A percentile compares a stretch with the other conserved stretches of the same genome.
Conservation (phyloP, 495 filamentous ascomycete genomes). For the Apiosordaria backusii region DNA sequence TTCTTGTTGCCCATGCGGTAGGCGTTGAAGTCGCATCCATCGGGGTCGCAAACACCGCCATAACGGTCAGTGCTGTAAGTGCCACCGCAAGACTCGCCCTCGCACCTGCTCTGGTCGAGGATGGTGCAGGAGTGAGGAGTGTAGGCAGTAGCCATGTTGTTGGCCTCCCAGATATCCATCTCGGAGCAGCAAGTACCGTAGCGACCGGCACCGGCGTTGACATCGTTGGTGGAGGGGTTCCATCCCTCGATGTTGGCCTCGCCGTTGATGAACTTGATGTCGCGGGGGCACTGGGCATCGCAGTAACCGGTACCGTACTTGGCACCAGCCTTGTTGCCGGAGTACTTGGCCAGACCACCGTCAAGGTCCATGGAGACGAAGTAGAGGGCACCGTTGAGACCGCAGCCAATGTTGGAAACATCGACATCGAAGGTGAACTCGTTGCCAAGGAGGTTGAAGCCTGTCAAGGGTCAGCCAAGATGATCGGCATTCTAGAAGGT, state of each 20-base stretch:
- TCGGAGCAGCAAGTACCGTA: constrained; percentile 70
- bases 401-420: constrained; percentile 51
- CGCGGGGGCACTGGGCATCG: constrained; percentile 55
- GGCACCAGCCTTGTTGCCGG: constrained; percentile 56
- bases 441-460: constrained; percentile 52
- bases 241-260: constrained; percentile 60
- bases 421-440: constrained; percentile 63
- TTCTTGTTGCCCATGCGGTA: constrained; percentile 60
- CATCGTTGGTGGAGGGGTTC: constrained; percentile 54
- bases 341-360: constrained; percentile 50
- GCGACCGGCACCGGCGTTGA: constrained; percentile 56
- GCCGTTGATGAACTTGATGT: constrained; percentile 52
- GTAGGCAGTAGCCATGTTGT: constrained; percentile 58
- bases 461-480: constrained; percentile 10
- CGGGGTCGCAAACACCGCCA: constrained; percentile 65
- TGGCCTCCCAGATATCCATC: constrained; percentile 74
- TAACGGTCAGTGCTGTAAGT: constrained; percentile 50
- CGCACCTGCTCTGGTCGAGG: constrained; percentile 55
- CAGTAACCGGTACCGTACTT: constrained; percentile 59
- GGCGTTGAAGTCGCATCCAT: constrained; percentile 73
- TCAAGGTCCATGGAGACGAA: constrained; percentile 57
- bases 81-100: constrained; percentile 46
- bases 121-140: constrained; percentile 67
- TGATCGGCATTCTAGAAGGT: not conserved
- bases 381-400: constrained; percentile 58